Evolutionary conservation across 768 basidiomycete genomes (phyloP).

Genomic region (Fomitopsis pulvina): DNA sequence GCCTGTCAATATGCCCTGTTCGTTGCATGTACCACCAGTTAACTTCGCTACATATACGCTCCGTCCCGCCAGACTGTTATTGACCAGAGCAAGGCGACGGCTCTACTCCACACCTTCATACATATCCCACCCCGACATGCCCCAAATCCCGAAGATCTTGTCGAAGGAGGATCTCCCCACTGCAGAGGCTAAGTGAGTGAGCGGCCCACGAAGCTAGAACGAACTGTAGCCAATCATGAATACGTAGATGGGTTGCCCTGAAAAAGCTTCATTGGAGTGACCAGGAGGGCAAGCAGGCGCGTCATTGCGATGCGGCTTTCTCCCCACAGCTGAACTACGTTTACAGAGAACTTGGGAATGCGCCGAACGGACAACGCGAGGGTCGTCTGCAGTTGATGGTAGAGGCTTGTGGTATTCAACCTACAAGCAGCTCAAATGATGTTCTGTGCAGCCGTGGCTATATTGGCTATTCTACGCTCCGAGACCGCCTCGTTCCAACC

Average conservation of each 20-base stretch:
- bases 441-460: slow-evolving; percentile 61
- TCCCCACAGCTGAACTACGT: slow-evolving; percentile 1
- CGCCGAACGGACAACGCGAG: slow-evolving; percentile 77
- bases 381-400: slow-evolving; percentile 79
- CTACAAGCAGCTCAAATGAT: neutral
- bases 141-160: slow-evolving; percentile 43
- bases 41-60: neutral
- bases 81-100: neutral
- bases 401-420: slow-evolving; percentile 2
- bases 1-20: neutral
- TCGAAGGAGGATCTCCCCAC: slow-evolving; percentile 44
- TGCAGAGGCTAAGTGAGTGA: slow-evolving; percentile 50
- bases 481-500: slow-evolving; percentile 62
- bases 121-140: neutral
- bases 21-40: neutral
- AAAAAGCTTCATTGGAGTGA: slow-evolving; percentile 80
- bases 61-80: neutral
- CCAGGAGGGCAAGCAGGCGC: slow-evolving; percentile 66
- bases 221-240: neutral
- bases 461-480: slow-evolving; percentile 76
- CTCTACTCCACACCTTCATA: neutral
- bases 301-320: slow-evolving; percentile 7
- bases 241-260: slow-evolving; percentile 72
- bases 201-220: neutral
- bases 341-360: slow-evolving; percentile 81